These are phyloP conservation scores for Aspergillus floridensis DNA, from an alignment of 2,329 filamentous ascomycete genomes.

Conservation along the genomic window DNA sequence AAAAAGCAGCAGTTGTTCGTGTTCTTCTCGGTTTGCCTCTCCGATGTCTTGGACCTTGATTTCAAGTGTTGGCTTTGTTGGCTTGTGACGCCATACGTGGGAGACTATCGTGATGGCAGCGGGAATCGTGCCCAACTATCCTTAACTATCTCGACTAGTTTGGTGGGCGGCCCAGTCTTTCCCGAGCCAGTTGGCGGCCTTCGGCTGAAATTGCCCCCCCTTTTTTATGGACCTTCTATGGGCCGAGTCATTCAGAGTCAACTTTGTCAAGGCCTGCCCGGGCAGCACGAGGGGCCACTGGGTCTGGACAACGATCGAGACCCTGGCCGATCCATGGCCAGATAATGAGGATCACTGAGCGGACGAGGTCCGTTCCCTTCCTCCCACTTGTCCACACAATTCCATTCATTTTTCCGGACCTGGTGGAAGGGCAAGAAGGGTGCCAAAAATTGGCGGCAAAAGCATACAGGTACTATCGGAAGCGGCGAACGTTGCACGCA, in stretches of 20 bases:
- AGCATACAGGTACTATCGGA: neutral
- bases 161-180: neutral
- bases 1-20: neutral
- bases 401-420: neutral
- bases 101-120: neutral
- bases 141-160: neutral
- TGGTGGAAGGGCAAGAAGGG: neutral
- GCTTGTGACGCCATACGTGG: neutral
- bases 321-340: slow-evolving; percentile 15
- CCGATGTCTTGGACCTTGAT: neutral
- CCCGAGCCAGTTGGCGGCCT: neutral
- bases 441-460: neutral
- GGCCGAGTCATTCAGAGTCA: neutral
- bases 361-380: neutral
- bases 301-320: slow-evolving; percentile 22
- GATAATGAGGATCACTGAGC: slow-evolving; percentile 11
- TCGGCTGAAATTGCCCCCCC: slow-evolving; percentile 1
- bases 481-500: neutral
- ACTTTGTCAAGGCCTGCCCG: slow-evolving; percentile 2
- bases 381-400: neutral
- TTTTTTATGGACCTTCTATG: neutral
- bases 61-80: neutral
- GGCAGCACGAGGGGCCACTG: slow-evolving; percentile 2
- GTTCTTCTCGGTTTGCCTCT: neutral
- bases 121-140: neutral